Evolutionary conservation across 768 basidiomycete species (phyloP), one percentile per base, ranked within the genome.

Genomic region (Cubamyces lactineus): DNA sequence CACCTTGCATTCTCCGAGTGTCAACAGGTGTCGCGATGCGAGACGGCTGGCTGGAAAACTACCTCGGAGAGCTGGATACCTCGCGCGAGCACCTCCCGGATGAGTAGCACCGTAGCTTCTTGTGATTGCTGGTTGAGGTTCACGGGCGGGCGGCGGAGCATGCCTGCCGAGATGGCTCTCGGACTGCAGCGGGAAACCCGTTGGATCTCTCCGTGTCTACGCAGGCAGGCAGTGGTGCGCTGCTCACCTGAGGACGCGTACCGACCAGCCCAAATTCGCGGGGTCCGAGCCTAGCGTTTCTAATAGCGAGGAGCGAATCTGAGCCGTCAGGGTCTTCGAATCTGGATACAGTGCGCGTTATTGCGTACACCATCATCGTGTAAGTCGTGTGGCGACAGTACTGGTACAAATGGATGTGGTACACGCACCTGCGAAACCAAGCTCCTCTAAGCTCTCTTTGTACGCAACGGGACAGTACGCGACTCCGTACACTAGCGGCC

Each of bases 401-500:
- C n/a, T n/a, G n/a, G n/a, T n/a, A n/a, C n/a, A n/a, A n/a, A n/a
- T n/a, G n/a, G n/a, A n/a, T n/a, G n/a, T 34, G 16, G 19, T 28
- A 59, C 3, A 71, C 80, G 43, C 66, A 93, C 96, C 96, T 66
- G 93, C 93, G 74, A 99, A 98, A 0, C 96, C 97, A 3, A 98
- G 80, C 13, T 80, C 73, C 53, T 93, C 88, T 57, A 99, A 75
- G 15, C 85, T 74, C 2, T 88, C 85, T 65, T 86, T 80, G 75
- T 92, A 98, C 23, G 86, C 79, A 3, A 80, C 80, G 2, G 94
- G 92, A 69, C 96, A 98, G 70, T 94, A 98, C 0, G 97, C 96
- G 24, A 96, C 86, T 7, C 92, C 96, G 70, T 99, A 98, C 0
- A 99, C 97, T 62, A 98, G 84, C 0, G 97, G 97, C 1, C 96